Evolutionary conservation across 1,139 yeast species (phyloP).

Genomic region (Taiozyma onychis): DNA sequence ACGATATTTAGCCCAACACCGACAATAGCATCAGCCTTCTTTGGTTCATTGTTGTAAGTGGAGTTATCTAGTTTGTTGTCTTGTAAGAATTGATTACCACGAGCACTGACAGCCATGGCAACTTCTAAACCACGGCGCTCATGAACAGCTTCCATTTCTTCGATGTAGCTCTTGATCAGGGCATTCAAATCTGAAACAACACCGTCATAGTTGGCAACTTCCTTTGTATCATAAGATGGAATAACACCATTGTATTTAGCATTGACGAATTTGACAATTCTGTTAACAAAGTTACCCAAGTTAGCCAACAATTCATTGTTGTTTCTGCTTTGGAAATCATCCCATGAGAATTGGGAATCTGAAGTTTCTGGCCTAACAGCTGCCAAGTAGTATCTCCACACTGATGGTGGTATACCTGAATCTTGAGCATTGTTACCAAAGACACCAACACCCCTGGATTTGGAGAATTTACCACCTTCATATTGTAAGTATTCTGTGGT

Average conservation of each 20-base stretch:
- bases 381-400: constrained; percentile 95
- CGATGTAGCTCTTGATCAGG: constrained; percentile 55
- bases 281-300: constrained; percentile 93
- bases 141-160: constrained; percentile 72
- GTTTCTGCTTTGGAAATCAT: constrained; percentile 88
- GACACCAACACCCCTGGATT: constrained; percentile 94
- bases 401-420: constrained; percentile 84
- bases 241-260: constrained; percentile 91
- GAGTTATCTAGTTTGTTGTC: constrained; percentile 92
- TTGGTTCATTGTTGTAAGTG: constrained; percentile 69
- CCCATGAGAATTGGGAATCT: constrained; percentile 97
- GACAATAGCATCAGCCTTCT: constrained; percentile 84
- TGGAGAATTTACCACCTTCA: constrained; percentile 96
- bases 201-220: constrained; percentile 43
- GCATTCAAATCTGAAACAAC: constrained; percentile 56
- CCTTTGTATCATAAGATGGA: constrained; percentile 49
- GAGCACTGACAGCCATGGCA: constrained; percentile 86
- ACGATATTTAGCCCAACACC: constrained; percentile 88
- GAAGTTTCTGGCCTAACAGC: constrained; percentile 92
- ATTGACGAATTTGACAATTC: constrained; percentile 82
- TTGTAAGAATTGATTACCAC: constrained; percentile 94
- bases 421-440: constrained; percentile 97
- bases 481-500: constrained; percentile 96
- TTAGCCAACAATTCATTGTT: constrained; percentile 92
- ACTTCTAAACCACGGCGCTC: constrained; percentile 85